Conservation (phyloP, 2,329 filamentous ascomycete genomes). For the Diaporthe amygdali region DNA sequence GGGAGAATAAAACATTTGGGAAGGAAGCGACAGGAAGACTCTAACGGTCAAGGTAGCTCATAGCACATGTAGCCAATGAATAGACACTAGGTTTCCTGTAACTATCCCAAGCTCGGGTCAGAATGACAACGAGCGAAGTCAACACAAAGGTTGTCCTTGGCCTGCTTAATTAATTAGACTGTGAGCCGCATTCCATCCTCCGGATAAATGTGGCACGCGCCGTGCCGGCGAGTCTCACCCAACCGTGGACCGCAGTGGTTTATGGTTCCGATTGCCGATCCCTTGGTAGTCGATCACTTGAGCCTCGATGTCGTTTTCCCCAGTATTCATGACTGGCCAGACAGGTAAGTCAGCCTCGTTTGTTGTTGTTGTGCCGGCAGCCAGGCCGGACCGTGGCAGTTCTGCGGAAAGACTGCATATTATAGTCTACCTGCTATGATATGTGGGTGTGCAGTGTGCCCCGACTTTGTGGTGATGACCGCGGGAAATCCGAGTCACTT, state of each 20-base stretch:
- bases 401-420: not conserved
- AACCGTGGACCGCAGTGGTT: not conserved
- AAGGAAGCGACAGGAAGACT: not conserved
- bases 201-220: slow-evolving; percentile 12
- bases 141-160: not conserved
- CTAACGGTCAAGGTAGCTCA: not conserved
- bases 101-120: not conserved
- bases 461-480: not conserved
- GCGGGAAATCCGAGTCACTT: not conserved
- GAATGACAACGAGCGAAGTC: not conserved
- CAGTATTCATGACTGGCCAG: not conserved
- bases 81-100: not conserved
- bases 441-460: not conserved
- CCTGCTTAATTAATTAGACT: slow-evolving; percentile 6
- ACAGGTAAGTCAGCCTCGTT: not conserved
- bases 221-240: slow-evolving; percentile 8
- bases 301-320: not conserved
- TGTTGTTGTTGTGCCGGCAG: not conserved
- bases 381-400: not conserved
- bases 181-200: slow-evolving; percentile 1
- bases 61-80: not conserved
- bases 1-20: not conserved
- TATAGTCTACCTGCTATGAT: not conserved
- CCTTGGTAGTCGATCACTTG: not conserved
- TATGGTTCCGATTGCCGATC: slow-evolving; percentile 6